Evolutionary conservation across 805 yeast genomes (phyloP).

Genomic region (Jamesozyma jinghongensis): DNA sequence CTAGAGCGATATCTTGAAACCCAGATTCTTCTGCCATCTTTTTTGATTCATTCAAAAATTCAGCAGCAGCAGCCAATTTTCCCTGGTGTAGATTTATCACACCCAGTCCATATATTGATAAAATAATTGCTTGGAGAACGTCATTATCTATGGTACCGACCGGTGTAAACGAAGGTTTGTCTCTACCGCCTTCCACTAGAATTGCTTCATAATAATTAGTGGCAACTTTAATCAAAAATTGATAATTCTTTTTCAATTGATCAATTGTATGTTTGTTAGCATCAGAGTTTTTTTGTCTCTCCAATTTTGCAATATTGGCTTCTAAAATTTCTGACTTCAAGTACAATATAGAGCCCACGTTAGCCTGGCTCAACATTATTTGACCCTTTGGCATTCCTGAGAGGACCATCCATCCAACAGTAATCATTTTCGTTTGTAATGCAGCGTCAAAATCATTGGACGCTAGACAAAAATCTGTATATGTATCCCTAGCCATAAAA

Average conservation of each 20-base stretch:
- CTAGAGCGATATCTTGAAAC: constrained; percentile 46
- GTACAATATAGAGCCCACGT: constrained; percentile 56
- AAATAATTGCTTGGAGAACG: constrained; percentile 55
- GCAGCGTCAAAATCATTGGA: constrained; percentile 54
- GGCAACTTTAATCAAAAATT: constrained; percentile 27
- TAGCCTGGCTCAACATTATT: constrained; percentile 51
- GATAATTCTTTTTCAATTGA: constrained; percentile 15
- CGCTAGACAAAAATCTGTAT: constrained; percentile 54
- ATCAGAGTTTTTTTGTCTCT: neutral
- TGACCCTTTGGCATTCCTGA: constrained; percentile 54
- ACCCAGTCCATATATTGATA: constrained; percentile 76
- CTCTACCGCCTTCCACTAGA: constrained; percentile 12
- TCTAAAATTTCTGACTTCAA: constrained; percentile 53
- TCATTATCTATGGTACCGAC: constrained; percentile 26
- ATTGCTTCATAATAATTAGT: constrained; percentile 36
- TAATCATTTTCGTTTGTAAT: constrained; percentile 44
- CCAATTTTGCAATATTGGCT: constrained; percentile 23
- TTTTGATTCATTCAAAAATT: constrained; percentile 53
- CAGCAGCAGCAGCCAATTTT: constrained; percentile 44
- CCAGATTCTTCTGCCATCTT: constrained; percentile 55
- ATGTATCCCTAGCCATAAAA: constrained; percentile 60
- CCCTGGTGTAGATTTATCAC: constrained; percentile 56
- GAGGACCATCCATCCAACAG: constrained; percentile 56
- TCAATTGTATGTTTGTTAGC: neutral
- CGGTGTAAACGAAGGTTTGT: neutral